Evolutionary conservation across 306 rosid genomes (phyloP).

Genomic region (Oemleria cerasiformis): DNA sequence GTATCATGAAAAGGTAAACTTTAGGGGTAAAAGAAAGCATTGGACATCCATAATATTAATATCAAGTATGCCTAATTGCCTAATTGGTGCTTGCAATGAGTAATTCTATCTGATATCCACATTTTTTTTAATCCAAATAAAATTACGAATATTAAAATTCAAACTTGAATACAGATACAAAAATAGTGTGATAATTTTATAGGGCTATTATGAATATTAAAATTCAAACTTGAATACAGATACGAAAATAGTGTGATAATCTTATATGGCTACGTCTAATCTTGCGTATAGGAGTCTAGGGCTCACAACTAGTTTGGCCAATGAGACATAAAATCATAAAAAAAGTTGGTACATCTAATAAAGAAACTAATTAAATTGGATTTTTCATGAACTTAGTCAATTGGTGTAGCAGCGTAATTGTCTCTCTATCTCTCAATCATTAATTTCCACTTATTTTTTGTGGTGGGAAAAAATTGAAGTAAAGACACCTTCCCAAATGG

Average conservation of each 20-base stretch:
- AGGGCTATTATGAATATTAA: too few relatives aligned
- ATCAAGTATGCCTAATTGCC: background rate
- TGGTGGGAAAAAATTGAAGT: background rate
- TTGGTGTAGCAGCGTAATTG: background rate
- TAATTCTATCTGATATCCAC: background rate
- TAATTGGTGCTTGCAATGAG: background rate
- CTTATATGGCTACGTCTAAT: too few relatives aligned
- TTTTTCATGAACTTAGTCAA: background rate
- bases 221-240: too few relatives aligned
- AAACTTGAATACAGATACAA: too few relatives aligned
- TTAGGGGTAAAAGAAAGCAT: background rate
- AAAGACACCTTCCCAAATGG: conserved; percentile 9
- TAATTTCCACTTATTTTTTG: background rate
- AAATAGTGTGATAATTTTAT: too few relatives aligned
- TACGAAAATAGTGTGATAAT: too few relatives aligned
- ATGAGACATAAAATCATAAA: background rate
- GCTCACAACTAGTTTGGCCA: background rate
- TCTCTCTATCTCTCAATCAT: background rate
- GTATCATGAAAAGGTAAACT: background rate
- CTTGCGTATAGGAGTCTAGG: background rate
- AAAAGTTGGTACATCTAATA: conserved; percentile 24
- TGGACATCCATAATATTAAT: background rate
- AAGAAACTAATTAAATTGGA: background rate
- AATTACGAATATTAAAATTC: too few relatives aligned
- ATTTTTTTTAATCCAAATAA: too few relatives aligned